Evolutionary conservation across 1,284 basidiomycete species (phyloP).

Genomic region (Ceratobasidium sp.): DNA sequence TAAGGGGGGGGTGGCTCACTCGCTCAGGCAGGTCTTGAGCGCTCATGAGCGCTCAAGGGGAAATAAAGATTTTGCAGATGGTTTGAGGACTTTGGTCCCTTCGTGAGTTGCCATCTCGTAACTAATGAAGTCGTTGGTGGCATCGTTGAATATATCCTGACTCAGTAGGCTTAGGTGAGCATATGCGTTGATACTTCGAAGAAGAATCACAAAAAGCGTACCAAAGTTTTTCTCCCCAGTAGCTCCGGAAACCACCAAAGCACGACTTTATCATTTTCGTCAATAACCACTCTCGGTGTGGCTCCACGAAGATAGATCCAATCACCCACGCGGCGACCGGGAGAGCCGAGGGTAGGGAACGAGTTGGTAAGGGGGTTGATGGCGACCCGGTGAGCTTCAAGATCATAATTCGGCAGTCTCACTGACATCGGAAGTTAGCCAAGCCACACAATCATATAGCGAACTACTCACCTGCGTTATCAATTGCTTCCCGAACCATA

Average conservation of each 20-base stretch:
- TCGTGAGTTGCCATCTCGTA: not conserved
- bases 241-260: not conserved
- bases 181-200: not conserved
- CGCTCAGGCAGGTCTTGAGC: too few species aligned
- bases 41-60: too few species aligned
- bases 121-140: not conserved
- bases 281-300: not conserved
- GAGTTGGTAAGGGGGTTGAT: not conserved
- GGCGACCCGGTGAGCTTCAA: not conserved
- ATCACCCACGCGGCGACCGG: not conserved
- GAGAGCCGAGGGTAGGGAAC: not conserved
- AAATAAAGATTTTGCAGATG: too few species aligned
- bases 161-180: too few species aligned
- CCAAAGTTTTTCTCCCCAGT: not conserved
- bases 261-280: not conserved
- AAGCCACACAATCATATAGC: not conserved
- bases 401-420: not conserved
- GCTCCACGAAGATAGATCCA: not conserved
- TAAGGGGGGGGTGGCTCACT: too few species aligned
- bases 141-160: not conserved
- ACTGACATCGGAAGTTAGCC: not conserved
- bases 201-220: not conserved
- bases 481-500: not conserved
- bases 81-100: not conserved
- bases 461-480: not conserved